Conservation (phyloP, 371 early-diverging fungal genomes). For the Apophysomyces variabilis region DNA sequence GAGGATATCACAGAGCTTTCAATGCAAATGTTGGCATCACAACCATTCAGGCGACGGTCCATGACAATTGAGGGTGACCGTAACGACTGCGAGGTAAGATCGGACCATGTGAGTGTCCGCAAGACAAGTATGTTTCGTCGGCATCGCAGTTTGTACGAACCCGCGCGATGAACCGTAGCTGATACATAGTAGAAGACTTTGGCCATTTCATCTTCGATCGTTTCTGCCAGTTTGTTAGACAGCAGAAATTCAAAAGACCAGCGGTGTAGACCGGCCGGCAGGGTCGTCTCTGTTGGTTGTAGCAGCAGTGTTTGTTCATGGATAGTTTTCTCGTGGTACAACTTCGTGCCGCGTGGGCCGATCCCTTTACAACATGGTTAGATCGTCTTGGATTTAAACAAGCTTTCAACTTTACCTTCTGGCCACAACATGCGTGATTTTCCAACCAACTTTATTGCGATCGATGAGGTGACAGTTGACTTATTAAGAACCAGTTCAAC, state of each 20-base stretch:
- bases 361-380: constrained; percentile 20
- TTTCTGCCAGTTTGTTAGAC: constrained; percentile 34
- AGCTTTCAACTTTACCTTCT: constrained; percentile 20
- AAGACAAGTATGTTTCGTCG: constrained; percentile 33
- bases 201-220: constrained; percentile 42
- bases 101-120: constrained; percentile 33
- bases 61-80: constrained; percentile 30
- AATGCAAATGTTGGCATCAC: constrained; percentile 35
- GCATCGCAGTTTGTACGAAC: constrained; percentile 27
- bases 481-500: constrained; percentile 31
- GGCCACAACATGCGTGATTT: constrained; percentile 44
- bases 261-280: constrained; percentile 31
- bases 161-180: constrained; percentile 35
- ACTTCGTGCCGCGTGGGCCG: constrained; percentile 32
- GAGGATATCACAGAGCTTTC: constrained; percentile 39
- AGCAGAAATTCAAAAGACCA: constrained; percentile 44
- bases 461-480: constrained; percentile 24
- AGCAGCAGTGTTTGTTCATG: constrained; percentile 38
- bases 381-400: neutral
- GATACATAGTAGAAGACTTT: constrained; percentile 36
- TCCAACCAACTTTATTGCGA: constrained; percentile 29
- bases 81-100: constrained; percentile 33
- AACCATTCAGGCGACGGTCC: constrained; percentile 27
- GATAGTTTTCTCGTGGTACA: constrained; percentile 36
- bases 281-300: constrained; percentile 23